Evolutionary conservation across 1,284 basidiomycete species (phyloP), one percentile per base, ranked within the genome.

Genomic region (Apiotrichum veenhuisii): DNA sequence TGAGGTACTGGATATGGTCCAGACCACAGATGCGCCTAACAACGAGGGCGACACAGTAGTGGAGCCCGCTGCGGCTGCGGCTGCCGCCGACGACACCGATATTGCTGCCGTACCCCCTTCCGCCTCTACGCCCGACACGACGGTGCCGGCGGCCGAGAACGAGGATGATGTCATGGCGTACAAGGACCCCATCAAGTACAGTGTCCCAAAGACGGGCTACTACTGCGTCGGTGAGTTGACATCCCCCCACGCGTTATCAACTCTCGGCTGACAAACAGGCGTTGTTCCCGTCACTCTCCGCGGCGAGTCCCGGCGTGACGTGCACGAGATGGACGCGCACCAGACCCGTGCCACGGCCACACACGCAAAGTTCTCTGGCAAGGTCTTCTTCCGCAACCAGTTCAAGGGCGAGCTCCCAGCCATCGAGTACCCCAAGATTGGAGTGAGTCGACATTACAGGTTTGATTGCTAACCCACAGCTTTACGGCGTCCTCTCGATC

Each of bases 371-470:
- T 98, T 94, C 77, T 80, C 81, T 10, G 95, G 92, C 27, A 78
- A 82, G 27, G 87, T 98, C 43, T 79, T 87, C 45, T 98, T 98
- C 81, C 83, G 83, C 66, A 98, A 97, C 75, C 85, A 82, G 3
- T 98, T 98, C 73, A 79, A 88, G 38, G 95, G 95, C 37, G 84
- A 90, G 73, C 81, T 99, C 20, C 85, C 95, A 4, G 93, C 94
- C 4, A 84, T 89, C 2, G 95, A 99, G 74, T 96, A 97, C 73
- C 95, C 95, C n/a, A 99, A 98, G 84, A 89, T 98, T 69, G 87
- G 85, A 61, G 91, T 95, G 73, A 71, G 88, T 79, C 15, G 14
- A 42, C 1, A 25, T 0, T 20, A 9, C 15, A n/a, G n/a, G 3
- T 11, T 10, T 18, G 8, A 44, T 25, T 30, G 12, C 57, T 59